Conservation (phyloP, 768 basidiomycete species). For the Russula sp. region DNA sequence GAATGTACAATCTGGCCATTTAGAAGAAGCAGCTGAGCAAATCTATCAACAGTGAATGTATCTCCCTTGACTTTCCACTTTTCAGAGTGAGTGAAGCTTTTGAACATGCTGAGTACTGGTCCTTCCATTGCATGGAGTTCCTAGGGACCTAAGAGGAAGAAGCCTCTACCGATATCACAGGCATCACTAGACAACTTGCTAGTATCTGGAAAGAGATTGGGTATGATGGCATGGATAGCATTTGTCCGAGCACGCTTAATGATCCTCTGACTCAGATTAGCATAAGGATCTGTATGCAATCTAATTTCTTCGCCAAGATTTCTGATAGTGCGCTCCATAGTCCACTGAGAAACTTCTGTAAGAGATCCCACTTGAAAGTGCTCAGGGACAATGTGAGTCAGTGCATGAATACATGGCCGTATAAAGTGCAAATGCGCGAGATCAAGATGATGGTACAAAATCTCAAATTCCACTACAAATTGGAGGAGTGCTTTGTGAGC, state of each 20-base stretch:
- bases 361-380: no score
- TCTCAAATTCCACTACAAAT: no score
- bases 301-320: no score
- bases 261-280: background rate
- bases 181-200: background rate
- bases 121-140: background rate
- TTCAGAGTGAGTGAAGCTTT: background rate
- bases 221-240: background rate
- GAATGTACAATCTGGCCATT: background rate
- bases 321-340: no score
- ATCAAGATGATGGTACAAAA: no score
- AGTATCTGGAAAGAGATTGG: background rate
- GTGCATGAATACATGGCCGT: no score
- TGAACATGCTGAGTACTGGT: background rate
- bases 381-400: no score
- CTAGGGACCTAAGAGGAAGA: background rate
- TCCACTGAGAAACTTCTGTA: no score
- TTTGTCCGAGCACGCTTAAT: background rate
- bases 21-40: background rate
- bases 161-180: background rate
- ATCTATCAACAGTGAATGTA: background rate
- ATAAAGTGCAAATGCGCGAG: no score
- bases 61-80: background rate
- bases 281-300: no score
- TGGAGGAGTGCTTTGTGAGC: no score